A percentile compares a stretch with the other conserved stretches of the same genome.
Evolutionary conservation across 176 grass and related monocot species (phyloP).

Genomic region (Themeda triandra): DNA sequence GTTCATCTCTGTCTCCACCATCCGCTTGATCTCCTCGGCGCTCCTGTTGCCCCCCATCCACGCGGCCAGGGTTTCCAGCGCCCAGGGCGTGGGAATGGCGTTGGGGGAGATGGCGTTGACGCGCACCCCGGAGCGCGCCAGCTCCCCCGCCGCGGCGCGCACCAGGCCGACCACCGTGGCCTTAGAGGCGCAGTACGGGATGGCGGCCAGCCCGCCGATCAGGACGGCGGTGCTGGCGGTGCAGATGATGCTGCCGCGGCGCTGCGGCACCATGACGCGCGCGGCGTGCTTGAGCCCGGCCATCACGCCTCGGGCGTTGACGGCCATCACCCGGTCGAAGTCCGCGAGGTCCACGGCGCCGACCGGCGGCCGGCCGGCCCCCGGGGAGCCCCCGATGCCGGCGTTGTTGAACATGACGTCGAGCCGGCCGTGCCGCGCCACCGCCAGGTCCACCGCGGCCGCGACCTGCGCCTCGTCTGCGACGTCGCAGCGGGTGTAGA

Average conservation of each 20-base stretch:
- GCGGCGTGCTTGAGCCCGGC: neutral
- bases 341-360: neutral
- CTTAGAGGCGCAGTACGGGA: neutral
- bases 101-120: neutral
- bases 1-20: neutral
- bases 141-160: neutral
- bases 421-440: too few relatives aligned
- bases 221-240: neutral
- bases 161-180: neutral
- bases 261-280: neutral
- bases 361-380: too few relatives aligned
- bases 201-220: fast-evolving
- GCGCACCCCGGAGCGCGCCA: neutral
- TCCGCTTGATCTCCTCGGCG: neutral
- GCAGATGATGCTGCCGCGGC: neutral
- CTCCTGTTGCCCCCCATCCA: too few relatives aligned
- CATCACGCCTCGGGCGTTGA: neutral
- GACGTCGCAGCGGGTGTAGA: conserved; percentile 57
- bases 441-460: conserved; percentile 46
- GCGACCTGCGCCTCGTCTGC: conserved; percentile 55
- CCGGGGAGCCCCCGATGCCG: too few relatives aligned
- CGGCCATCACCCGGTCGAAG: neutral
- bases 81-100: neutral
- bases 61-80: neutral
- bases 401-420: too few relatives aligned